Evolutionary conservation across 805 yeast species (phyloP), one percentile per base, ranked within the genome.

Genomic region (Tetrapisispora fleetii): DNA sequence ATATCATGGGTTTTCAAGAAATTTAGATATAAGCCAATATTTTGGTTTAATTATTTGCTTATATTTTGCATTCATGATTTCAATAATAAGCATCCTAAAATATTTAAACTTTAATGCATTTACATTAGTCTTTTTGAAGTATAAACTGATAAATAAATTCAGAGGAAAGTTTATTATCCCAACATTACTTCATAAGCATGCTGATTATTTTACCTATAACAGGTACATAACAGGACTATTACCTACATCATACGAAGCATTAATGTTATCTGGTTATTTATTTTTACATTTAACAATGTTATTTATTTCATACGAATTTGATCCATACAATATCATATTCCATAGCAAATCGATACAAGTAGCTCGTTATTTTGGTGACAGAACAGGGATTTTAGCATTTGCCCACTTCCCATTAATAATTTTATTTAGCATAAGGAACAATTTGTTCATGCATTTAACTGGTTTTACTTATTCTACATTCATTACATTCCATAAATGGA

Each of bases 371-470:
- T 49, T 66, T 4, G 78, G 75, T 3, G 78, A 75, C 56, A 61
- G 79, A 54, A 62, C 75, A 0, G 80, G 78, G 1, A 75, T 74
- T 5, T 53, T 75, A 27, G 72, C 74, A 16, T 66, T 70, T 54
- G 67, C 68, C 1, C 69, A 69, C 39, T 54, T 81, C 51, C 91
- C 93, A 0, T 54, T 75, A 4, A 57, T 80, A 32, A 70, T 80
- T 19, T 59, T 84, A 35, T 81, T 85, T 60, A 83, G 86, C 8
- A 85, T 88, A 10, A 70, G 95, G 58, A 86, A 84, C 64, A 86
- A 83, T 62, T 70, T 86, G 27, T 64, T 85, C 53, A 76, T 77
- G 51, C 67, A 67, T 56, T 42, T 81, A 5, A 76, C 90, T 0
- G 85, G 86, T 2, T 72, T 87, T 72, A 69, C 79, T 4, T 81